Percentiles rank a stretch among this genome's conserved stretches.
These are phyloP conservation scores for Salvia miltiorrhiza DNA, from an alignment of 257 asterid species.

Conservation along the genomic window DNA sequence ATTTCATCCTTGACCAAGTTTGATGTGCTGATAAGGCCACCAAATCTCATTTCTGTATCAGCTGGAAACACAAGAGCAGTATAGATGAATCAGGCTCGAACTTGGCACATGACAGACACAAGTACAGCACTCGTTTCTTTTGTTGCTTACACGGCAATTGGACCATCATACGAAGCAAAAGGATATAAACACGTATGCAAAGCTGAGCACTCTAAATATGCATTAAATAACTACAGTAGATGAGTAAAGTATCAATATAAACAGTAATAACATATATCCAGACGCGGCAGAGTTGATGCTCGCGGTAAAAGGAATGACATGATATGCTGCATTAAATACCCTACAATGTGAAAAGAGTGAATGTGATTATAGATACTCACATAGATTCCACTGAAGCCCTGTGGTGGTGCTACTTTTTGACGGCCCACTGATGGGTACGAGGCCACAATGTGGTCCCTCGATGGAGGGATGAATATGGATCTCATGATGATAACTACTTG, in stretches of 20 bases:
- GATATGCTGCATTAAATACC: neutral
- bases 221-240: neutral
- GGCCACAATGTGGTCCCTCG: constrained; percentile 94
- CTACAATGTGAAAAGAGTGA: neutral
- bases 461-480: constrained; percentile 51
- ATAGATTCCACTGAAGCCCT: constrained; percentile 86
- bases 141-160: neutral
- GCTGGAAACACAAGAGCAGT: constrained; percentile 36
- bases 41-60: constrained; percentile 75
- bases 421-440: constrained; percentile 66
- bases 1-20: constrained; percentile 53
- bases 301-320: neutral
- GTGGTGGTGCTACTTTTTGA: constrained; percentile 69
- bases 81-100: constrained; percentile 11
- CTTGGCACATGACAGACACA: neutral
- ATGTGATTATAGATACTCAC: constrained; percentile 40
- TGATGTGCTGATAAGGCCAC: constrained; percentile 86
- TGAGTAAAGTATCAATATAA: neutral
- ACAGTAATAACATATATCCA: neutral
- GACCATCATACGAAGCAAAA: neutral
- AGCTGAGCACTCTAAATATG: neutral
- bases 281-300: neutral
- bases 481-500: constrained; percentile 60
- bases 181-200: neutral
- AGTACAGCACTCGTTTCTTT: neutral